Evolutionary conservation across 345 rosid genomes (phyloP).

Genomic region (Schrenkiella parvula): DNA sequence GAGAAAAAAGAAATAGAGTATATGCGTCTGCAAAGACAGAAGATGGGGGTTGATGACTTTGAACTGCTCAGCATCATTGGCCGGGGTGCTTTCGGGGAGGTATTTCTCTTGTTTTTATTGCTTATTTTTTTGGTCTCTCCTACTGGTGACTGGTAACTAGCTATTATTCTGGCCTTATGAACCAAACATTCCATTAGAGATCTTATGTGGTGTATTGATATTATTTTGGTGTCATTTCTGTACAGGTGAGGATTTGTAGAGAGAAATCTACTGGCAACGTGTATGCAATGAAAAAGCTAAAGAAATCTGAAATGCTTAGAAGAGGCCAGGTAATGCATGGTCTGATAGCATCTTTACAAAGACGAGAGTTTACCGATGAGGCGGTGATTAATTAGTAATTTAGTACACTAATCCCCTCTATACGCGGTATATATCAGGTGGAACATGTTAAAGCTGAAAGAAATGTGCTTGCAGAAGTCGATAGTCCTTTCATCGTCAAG

Average conservation of each 20-base stretch:
- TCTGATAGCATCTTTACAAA: neutral
- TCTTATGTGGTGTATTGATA: neutral
- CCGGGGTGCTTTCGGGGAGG: slow-evolving; percentile 56
- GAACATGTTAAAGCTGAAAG: slow-evolving; percentile 75
- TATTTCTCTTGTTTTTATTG: slow-evolving; percentile 18
- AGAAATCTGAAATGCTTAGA: slow-evolving; percentile 41
- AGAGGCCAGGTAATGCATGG: slow-evolving; percentile 37
- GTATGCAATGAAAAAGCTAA: slow-evolving; percentile 41
- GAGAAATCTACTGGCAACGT: slow-evolving; percentile 44
- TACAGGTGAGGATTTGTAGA: slow-evolving; percentile 50
- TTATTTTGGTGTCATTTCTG: slow-evolving; percentile 2
- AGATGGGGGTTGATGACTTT: slow-evolving; percentile 49
- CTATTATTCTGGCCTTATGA: neutral
- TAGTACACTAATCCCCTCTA: neutral
- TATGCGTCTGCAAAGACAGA: slow-evolving; percentile 46
- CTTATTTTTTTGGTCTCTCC: neutral
- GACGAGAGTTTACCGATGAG: neutral
- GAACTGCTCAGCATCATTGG: slow-evolving; percentile 47
- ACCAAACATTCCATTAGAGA: neutral
- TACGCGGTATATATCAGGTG: slow-evolving; percentile 36
- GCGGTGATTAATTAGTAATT: neutral
- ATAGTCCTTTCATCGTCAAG: slow-evolving; percentile 65
- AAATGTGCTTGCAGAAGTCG: slow-evolving; percentile 72
- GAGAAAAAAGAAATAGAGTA: slow-evolving; percentile 46
- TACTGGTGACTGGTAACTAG: neutral